Evolutionary conservation across 768 basidiomycete species (phyloP), one percentile per base, ranked within the genome.

Genomic region (Suillus spraguei): DNA sequence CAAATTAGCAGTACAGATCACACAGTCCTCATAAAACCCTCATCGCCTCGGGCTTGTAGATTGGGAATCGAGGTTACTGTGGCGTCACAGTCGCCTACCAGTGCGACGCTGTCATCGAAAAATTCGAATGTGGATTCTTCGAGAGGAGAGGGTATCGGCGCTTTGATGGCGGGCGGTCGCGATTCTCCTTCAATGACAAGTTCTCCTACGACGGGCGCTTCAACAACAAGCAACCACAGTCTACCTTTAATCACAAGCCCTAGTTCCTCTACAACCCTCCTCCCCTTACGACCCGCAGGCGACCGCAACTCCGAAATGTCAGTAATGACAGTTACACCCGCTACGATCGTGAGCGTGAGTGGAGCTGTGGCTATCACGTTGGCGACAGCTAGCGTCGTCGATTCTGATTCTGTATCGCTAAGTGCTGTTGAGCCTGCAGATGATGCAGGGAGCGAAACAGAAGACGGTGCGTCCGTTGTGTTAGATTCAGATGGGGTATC

Each of bases 311-410:
- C 74, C 8, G 67, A 59, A n/a, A 39, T 83, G 60, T 80, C 80
- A 8, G 78, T 71, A 14, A 71, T 76, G 20, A 85, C 84, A 3
- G 80, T 86, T 9, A 78, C 76, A 4, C 61, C 73, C 5, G 76
- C 74, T 13, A 78, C 72, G n/a, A 78, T 84, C 58, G 77, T 83
- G 16, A 72, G 83, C 32, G 81, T 84, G 8, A 74, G 81, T 56
- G 78, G 77, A 60, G 83, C 79, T 24, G 74, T 87, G 13, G 84
- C 81, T 32, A 77, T 83, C 62, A 76, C 82, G 59, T 17, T 58
- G 24, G 80, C 84, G 14, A 78, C 82, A 11, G 85, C 86, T n/a
- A 83, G 82, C 50, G 79, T 86, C 20, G 71, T 86, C 44, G 77
- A 79, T 52, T 66, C 73, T 32, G 75, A 75, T 50, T 35, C 62